Conservation (phyloP, 1,139 yeast genomes). For the Blastobotrys illinoisensis region DNA sequence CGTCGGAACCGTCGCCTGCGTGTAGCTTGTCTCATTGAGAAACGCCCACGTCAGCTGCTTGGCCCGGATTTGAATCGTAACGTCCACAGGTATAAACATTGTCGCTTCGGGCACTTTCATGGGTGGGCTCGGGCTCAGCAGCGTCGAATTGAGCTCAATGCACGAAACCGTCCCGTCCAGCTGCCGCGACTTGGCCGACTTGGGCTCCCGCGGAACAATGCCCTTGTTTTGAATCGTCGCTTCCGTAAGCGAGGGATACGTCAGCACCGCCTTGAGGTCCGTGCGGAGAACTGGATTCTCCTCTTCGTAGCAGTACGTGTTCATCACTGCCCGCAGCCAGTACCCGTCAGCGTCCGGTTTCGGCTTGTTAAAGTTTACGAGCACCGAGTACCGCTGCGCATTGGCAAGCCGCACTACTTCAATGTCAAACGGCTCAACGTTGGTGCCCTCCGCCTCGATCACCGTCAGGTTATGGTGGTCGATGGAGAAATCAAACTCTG, state of each 20-base stretch:
- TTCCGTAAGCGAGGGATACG: constrained; percentile 28
- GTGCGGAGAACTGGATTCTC: constrained; percentile 33
- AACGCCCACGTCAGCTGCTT: constrained; percentile 45
- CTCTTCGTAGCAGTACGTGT: constrained; percentile 36
- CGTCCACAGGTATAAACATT: constrained; percentile 24
- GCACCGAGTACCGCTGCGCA: constrained; percentile 70
- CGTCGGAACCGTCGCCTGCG: constrained; percentile 36
- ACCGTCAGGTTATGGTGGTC: constrained; percentile 49
- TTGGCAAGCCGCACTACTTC: constrained; percentile 58
- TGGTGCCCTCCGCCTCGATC: constrained; percentile 68
- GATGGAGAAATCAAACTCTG: constrained; percentile 29
- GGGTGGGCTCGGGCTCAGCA: constrained; percentile 28
- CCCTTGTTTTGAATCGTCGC: constrained; percentile 14
- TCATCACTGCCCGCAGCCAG: constrained; percentile 37
- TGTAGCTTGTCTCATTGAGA: constrained; percentile 46
- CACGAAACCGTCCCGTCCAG: constrained; percentile 34
- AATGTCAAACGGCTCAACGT: constrained; percentile 52
- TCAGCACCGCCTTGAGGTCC: constrained; percentile 34
- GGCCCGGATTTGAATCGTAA: constrained; percentile 43
- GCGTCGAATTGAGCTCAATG: constrained; percentile 31
- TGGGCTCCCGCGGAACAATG: constrained; percentile 15
- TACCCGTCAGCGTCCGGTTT: constrained; percentile 15
- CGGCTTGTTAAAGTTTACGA: constrained; percentile 31
- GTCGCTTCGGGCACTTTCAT: constrained; percentile 25
- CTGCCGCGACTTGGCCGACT: constrained; percentile 21